Evolutionary conservation across 2,329 filamentous ascomycete genomes (phyloP).

Genomic region (Fusarium neocosmosporiellum): DNA sequence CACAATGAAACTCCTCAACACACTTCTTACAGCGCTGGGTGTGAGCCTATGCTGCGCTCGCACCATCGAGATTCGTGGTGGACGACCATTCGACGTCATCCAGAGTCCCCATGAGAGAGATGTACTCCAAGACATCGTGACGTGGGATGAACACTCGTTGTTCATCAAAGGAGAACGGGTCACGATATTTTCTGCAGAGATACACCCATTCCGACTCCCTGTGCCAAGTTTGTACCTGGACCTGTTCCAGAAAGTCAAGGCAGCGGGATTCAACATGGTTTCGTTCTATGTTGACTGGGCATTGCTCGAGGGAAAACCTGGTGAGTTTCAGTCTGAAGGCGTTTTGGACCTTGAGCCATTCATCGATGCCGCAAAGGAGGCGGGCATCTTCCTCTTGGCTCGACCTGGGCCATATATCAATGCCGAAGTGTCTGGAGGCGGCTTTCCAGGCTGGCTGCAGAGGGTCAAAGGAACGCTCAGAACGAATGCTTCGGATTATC

Average conservation of each 20-base stretch:
- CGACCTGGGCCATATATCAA: conserved; percentile 82
- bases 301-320: conserved; percentile 77
- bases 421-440: conserved; percentile 80
- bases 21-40: conserved; percentile 5
- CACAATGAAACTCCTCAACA: conserved; percentile 26
- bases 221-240: conserved; percentile 69
- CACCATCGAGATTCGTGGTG: conserved; percentile 24
- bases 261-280: conserved; percentile 81
- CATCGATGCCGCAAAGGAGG: conserved; percentile 77
- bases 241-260: conserved; percentile 84
- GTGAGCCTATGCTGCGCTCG: conserved; percentile 21
- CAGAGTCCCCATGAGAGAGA: conserved; percentile 38
- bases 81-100: conserved; percentile 36
- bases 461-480: conserved; percentile 73
- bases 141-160: conserved; percentile 78
- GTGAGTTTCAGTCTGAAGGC: conserved; percentile 75
- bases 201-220: conserved; percentile 72
- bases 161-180: conserved; percentile 76
- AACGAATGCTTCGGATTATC: conserved; percentile 69
- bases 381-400: conserved; percentile 82
- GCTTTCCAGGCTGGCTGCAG: conserved; percentile 84
- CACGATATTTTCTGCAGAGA: conserved; percentile 78
- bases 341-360: conserved; percentile 80
- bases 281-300: conserved; percentile 87
- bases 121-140: conserved; percentile 59